Evolutionary conservation across 257 asterid species (phyloP).

Genomic region (Orobanche coerulescens): DNA sequence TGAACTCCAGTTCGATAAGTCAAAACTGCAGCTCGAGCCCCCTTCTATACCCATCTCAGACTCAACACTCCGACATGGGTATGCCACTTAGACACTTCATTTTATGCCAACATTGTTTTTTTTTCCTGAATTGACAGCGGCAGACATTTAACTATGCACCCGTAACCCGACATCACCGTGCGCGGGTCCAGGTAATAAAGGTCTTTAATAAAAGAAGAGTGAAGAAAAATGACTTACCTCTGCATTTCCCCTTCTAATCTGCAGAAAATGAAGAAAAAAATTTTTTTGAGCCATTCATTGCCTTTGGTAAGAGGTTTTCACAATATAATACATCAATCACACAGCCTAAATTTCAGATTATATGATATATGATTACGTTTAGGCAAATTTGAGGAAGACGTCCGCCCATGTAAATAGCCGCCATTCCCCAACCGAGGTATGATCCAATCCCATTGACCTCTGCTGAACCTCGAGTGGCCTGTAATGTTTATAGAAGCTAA

Average conservation of each 20-base stretch:
- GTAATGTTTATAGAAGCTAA: conserved; percentile 16
- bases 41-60: too few species aligned
- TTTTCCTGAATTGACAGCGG: too few species aligned
- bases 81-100: too few species aligned
- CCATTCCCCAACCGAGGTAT: conserved; percentile 79
- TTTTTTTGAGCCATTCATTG: neutral
- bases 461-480: conserved; percentile 25
- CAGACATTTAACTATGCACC: too few species aligned
- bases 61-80: too few species aligned
- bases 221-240: conserved; percentile 34
- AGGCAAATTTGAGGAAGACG: conserved; percentile 67
- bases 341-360: neutral
- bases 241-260: conserved; percentile 56
- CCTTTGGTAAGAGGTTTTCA: too few species aligned
- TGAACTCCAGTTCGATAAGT: too few species aligned
- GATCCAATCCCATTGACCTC: conserved; percentile 38
- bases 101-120: too few species aligned
- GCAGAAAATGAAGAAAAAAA: conserved; percentile 21
- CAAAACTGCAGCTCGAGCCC: too few species aligned
- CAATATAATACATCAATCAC: neutral
- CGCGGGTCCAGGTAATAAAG: neutral
- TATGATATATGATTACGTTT: conserved; percentile 34
- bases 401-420: conserved; percentile 58
- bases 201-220: neutral
- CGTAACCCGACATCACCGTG: too few species aligned